Conservation (phyloP, 2,329 filamentous ascomycete genomes). For the Sphaerostilbella broomeana region DNA sequence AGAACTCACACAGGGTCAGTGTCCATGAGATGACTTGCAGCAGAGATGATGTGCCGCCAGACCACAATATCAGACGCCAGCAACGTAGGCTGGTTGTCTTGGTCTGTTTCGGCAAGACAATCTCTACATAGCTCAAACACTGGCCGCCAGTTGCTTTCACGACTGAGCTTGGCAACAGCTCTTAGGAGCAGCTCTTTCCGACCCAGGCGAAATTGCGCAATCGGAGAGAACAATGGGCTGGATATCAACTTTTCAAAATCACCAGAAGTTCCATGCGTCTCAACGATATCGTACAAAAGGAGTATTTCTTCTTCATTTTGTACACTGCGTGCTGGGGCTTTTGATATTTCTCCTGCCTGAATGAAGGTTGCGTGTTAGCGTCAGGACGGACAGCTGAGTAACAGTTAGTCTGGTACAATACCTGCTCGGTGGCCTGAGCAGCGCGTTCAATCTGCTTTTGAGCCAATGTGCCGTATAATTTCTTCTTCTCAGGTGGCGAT, state of each 20-base stretch:
- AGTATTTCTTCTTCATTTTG: slow-evolving; percentile 45
- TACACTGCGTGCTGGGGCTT: slow-evolving; percentile 23
- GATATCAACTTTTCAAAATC: slow-evolving; percentile 35
- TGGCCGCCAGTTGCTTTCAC: slow-evolving; percentile 34
- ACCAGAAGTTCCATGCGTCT: slow-evolving; percentile 35
- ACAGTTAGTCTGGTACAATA: slow-evolving; percentile 16
- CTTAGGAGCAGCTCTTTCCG: slow-evolving; percentile 43
- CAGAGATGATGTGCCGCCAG: slow-evolving; percentile 35
- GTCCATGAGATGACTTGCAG: slow-evolving; percentile 29
- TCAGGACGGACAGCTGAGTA: background rate
- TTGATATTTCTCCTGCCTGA: slow-evolving; percentile 18
- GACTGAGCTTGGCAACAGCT: slow-evolving; percentile 32
- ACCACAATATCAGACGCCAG: slow-evolving; percentile 40
- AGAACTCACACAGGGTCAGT: slow-evolving; percentile 28
- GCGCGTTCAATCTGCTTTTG: slow-evolving; percentile 46
- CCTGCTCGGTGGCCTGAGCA: slow-evolving; percentile 39
- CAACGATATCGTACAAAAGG: slow-evolving; percentile 42
- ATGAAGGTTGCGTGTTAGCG: background rate
- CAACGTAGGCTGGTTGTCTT: slow-evolving; percentile 31
- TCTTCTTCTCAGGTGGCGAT: slow-evolving; percentile 41
- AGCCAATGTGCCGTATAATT: slow-evolving; percentile 45
- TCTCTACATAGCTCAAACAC: slow-evolving; percentile 39
- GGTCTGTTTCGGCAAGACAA: slow-evolving; percentile 35
- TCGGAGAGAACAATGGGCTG: slow-evolving; percentile 35
- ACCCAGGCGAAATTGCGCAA: slow-evolving; percentile 38